Base-by-base conservation (phyloP, 1,139 yeast genomes). In the Yamadazyma friedrichii region DNA sequence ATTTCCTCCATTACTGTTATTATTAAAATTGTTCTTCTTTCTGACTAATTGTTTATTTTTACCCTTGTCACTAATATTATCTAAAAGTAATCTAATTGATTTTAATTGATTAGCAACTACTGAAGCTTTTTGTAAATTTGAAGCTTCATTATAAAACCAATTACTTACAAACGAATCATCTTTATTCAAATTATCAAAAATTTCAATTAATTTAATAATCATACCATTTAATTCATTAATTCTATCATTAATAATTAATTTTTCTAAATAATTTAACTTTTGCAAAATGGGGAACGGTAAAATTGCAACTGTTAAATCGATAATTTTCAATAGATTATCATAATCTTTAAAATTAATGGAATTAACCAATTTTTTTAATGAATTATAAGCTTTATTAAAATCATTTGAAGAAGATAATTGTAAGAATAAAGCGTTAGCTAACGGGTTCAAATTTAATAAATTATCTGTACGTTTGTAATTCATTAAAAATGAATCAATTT, bases 71-170 rank as follows among this genome's bases (percentile, higher is more conserved):
- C 78, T 70, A 58, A 80, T 65, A 11, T 76, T 74, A 45, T 80
- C 85, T 40, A 83, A 65, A 15, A 80, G 70, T 31, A 67, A 54
- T 46, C 83, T 70, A 39, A 83, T 72, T 3, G 82, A 71, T 47
- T 77, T 77, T 48, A 83, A 61, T 51, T 83, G 88, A 44, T 70
- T 75, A 2, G 86, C 79, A 25, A 82, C 79, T 32, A 83, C 75
- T 53, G 70, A 67, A 33, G 82, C 77, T 51, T 73, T 69, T 56
- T 80, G 88, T 51, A 76, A 50, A 50, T 74, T 67, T 22, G 83
- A 54, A 12, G 80, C 74, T 52, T 71, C 73, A 40, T 71, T 58
- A 57, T 74, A 64, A 56, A 72, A 76, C 75, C 77, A 72, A 46
- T 68, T 71, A 52, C 64, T 70, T 13, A 67, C 61, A 50, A 66